Conservation (phyloP, 2,329 filamentous ascomycete species). For the Colletotrichum neosansevieriae region DNA sequence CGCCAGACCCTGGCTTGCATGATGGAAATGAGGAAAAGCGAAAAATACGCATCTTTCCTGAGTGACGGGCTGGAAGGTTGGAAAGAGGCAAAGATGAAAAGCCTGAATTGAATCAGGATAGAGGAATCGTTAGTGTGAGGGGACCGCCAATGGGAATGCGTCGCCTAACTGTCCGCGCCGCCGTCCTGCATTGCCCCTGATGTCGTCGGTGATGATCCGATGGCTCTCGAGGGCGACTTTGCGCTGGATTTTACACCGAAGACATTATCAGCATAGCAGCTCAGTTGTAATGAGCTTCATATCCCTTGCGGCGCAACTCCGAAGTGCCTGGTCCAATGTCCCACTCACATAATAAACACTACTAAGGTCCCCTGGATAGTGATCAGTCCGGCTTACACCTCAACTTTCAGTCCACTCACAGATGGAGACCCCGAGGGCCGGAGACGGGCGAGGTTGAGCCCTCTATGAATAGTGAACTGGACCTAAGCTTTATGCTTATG, state of each 20-base stretch:
- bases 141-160: slow-evolving; percentile 25
- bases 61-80: background rate
- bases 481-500: slow-evolving; percentile 5
- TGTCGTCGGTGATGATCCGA: slow-evolving; percentile 36
- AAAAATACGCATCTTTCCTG: background rate
- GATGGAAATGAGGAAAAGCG: slow-evolving; percentile 24
- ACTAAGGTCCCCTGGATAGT: too few species aligned
- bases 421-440: background rate
- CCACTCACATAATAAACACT: background rate
- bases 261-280: background rate
- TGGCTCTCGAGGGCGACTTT: background rate
- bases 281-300: too few species aligned
- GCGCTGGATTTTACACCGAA: background rate
- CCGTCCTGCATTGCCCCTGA: slow-evolving; percentile 33
- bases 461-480: background rate
- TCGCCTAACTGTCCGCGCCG: slow-evolving; percentile 29
- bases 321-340: background rate
- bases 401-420: slow-evolving; percentile 14
- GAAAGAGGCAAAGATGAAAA: slow-evolving; percentile 14
- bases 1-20: slow-evolving; percentile 9
- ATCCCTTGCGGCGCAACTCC: background rate
- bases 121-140: slow-evolving; percentile 21
- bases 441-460: too few species aligned
- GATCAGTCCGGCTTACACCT: too few species aligned
- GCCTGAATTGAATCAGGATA: slow-evolving; percentile 13